Conservation (phyloP, 805 yeast genomes). For the Citeromyces nyonsensis region DNA sequence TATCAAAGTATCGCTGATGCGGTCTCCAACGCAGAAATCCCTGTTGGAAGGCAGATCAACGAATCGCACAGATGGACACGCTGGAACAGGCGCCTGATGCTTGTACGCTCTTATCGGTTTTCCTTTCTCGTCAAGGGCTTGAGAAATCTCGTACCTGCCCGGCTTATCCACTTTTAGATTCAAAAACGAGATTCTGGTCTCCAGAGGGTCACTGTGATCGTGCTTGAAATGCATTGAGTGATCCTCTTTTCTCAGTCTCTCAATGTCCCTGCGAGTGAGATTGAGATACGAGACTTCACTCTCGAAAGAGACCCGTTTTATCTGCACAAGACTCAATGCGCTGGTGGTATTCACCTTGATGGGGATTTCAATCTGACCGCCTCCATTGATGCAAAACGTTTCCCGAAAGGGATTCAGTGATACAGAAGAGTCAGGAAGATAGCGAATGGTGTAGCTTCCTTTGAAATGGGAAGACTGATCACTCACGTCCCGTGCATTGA, state of each 20-base stretch:
- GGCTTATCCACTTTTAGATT: constrained; percentile 52
- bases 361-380: constrained; percentile 34
- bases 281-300: constrained; percentile 29
- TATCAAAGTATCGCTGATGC: no score
- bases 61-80: constrained; percentile 65
- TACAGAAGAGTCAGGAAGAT: constrained; percentile 85
- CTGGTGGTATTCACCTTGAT: constrained; percentile 69
- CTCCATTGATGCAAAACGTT: constrained; percentile 40
- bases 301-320: constrained; percentile 44
- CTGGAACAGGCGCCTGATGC: constrained; percentile 49
- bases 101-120: constrained; percentile 44
- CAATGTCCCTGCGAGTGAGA: constrained; percentile 42
- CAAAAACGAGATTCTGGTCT: constrained; percentile 28
- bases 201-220: constrained; percentile 2
- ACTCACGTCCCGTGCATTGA: constrained; percentile 17
- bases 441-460: constrained; percentile 70
- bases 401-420: constrained; percentile 61
- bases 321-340: constrained; percentile 50
- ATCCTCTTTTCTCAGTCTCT: constrained; percentile 13
- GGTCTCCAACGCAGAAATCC: constrained; percentile 55
- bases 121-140: constrained; percentile 43
- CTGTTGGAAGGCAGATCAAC: constrained; percentile 8
- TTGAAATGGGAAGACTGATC: constrained; percentile 54
- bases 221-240: constrained; percentile 7
- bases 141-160: constrained; percentile 62